phyloP scores from a whole-genome alignment of 192 early-diverging fungal species.

The Mortierella claussenii region DNA sequence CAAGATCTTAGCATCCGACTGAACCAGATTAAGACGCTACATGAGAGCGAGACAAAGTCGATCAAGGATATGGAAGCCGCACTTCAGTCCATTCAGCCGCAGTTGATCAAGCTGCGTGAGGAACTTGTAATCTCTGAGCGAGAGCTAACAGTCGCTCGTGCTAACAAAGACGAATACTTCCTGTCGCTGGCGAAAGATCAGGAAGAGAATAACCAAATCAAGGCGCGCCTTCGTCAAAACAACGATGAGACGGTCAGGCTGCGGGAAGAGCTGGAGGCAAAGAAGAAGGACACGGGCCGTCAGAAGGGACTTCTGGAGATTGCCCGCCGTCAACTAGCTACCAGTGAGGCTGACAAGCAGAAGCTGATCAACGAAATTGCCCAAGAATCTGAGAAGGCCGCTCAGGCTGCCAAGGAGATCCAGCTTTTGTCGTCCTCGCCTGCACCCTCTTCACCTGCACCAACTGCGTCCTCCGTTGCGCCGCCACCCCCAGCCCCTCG shows the following conservation, averaged over 20 bases:
- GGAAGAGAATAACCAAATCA: slow-evolving; percentile 59
- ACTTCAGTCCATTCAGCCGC: slow-evolving; percentile 60
- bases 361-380: slow-evolving; percentile 63
- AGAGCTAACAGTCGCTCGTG: slow-evolving; percentile 54
- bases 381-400: slow-evolving; percentile 47
- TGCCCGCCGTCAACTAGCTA: slow-evolving; percentile 68
- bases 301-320: slow-evolving; percentile 72
- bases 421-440: slow-evolving; percentile 8
- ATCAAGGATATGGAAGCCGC: slow-evolving; percentile 64
- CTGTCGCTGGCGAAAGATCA: slow-evolving; percentile 57
- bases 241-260: slow-evolving; percentile 66
- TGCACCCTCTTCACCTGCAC: slow-evolving; percentile 2
- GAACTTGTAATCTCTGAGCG: slow-evolving; percentile 65
- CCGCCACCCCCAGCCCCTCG: slow-evolving; percentile 48
- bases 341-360: slow-evolving; percentile 71
- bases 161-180: slow-evolving; percentile 61
- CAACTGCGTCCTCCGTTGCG: not conserved
- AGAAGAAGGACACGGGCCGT: slow-evolving; percentile 67
- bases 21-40: slow-evolving; percentile 63
- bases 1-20: slow-evolving; percentile 69
- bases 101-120: slow-evolving; percentile 53
- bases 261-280: slow-evolving; percentile 62
- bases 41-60: slow-evolving; percentile 68
- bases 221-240: slow-evolving; percentile 57
- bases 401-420: slow-evolving; percentile 23